Base-by-base conservation (phyloP, 2,329 filamentous ascomycete species). In the Colletotrichum sp. region DNA sequence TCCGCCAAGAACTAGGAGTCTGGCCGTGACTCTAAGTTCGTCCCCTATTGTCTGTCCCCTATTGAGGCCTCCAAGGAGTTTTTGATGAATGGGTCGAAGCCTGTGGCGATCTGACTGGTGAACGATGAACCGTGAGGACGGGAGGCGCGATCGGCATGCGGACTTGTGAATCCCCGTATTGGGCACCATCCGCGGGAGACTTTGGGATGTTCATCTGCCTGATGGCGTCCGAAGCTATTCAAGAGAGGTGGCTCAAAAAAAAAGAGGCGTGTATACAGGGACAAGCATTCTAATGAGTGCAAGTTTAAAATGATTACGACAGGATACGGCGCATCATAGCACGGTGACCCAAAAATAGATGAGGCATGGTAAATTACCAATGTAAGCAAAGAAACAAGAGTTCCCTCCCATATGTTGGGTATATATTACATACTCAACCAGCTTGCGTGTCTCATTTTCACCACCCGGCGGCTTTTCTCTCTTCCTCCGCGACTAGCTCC, bases 1-100 rank as follows among this genome's bases (percentile, higher is more conserved):
- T 89, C 86, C 78, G 89, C 86, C 78, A 89, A 90, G 78, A 85
- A 88, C 71, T 81, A 84, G 63, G 34, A 73, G 79, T 65, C 10
- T n/a, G 52, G 22, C 22, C 55, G 26, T 26, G 55, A 5, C 30
- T 52, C 55, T 26, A 52, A 8, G 44, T 52, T 24, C 44, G 44
- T 52, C n/a, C 44, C 44, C 44, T 52, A 52, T 52, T 52, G n/a
- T 52, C 5, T 52, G 44, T 52, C 44, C 10, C 6, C 44, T 5
- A 22, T 52, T 52, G 10, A 52, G 44, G 44, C 44, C 44, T 52
- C 44, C 44, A 24, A 22, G 44, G 44, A 52, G 44, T 52, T 52
- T 13, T 22, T 52, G 44, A 52, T 52, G 44, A 52, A 52, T 52
- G 44, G 10, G 44, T 52, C 44, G 44, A 7, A 22, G 44, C 44